phyloP scores from a whole-genome alignment of 495 filamentous ascomycete genomes.

The Choiromyces venosus region DNA sequence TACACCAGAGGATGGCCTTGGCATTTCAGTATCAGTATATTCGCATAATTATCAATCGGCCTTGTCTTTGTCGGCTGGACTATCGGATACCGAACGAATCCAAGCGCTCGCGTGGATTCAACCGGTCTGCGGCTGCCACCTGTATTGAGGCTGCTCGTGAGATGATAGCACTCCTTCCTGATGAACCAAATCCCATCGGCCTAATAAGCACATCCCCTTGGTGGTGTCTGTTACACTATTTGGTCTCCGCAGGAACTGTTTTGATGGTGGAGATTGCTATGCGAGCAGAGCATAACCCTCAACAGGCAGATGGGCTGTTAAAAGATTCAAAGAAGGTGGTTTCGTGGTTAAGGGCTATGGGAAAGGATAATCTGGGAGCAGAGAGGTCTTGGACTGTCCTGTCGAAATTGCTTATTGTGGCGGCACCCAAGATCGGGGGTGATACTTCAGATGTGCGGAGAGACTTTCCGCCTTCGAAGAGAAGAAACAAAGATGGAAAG shows the following conservation, averaged over 20 bases:
- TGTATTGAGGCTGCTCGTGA: constrained; percentile 57
- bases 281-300: constrained; percentile 52
- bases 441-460: constrained; percentile 35
- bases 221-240: constrained; percentile 60
- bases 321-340: constrained; percentile 54
- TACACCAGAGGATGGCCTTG: constrained; percentile 47
- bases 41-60: constrained; percentile 57
- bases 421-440: constrained; percentile 45
- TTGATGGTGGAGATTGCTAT: constrained; percentile 57
- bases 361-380: constrained; percentile 48
- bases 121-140: constrained; percentile 50
- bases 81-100: constrained; percentile 47
- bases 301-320: constrained; percentile 50
- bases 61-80: constrained; percentile 56
- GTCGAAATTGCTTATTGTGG: constrained; percentile 48
- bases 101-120: constrained; percentile 48
- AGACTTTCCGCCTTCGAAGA: constrained; percentile 21
- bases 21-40: constrained; percentile 56
- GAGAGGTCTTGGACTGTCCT: constrained; percentile 55
- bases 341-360: constrained; percentile 51
- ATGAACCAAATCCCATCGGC: constrained; percentile 33
- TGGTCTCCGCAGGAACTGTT: constrained; percentile 58
- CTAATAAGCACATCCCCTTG: constrained; percentile 54
- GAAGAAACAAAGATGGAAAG: background rate
- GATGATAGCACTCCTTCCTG: constrained; percentile 51